Base-by-base conservation (phyloP, 345 rosid genomes). In the Dipteronia dyeriana region DNA sequence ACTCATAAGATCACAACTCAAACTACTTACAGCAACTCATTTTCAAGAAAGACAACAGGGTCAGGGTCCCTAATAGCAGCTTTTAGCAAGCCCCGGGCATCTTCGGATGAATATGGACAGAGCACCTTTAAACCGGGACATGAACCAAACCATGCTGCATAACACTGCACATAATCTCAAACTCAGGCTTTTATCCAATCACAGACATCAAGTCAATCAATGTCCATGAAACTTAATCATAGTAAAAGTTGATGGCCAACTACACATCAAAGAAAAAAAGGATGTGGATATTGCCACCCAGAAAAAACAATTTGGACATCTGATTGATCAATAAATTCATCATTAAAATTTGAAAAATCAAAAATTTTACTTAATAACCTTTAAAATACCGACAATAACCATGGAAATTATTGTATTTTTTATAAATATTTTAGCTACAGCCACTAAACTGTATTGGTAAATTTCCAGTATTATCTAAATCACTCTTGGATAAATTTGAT, bases 1-100 rank as follows among this genome's bases (percentile, higher is more conserved):
- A 53, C 23, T 47, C 17, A 7, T 11, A 22, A 69, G 25, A 57
- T 53, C 23, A 25, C 20, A 68, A 73, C 61, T n/a, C 9, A 47
- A 66, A 68, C 82, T 69, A 87, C 97, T 84, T 81, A 94, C 99
- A 94, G 79, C 78, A 94, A 75, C 87, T 94, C 99, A 82, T 96
- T 96, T 87, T 96, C 98, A 70, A 92, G 97, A 90, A 96, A 89
- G 77, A 92, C 91, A 77, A 96, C 95, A 56, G 98, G 98, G 80
- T 90, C 98, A 60, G 99, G 97, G 81, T 95, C 99, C 84, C 98
- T 91, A 74, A 94, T 94, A 54, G 98, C 99, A 68, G 98, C 97
- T 87, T 95, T 95, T 70, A 95, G 82, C 71, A 92, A 90, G 41
- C 98, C 98, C 25, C 95, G 94, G 63, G 97, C 91, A 86, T 95